Percentiles rank a stretch among this genome's conserved stretches.
phyloP scores from a whole-genome alignment of 106 monocot genomes.

The Gastrodia elata region DNA sequence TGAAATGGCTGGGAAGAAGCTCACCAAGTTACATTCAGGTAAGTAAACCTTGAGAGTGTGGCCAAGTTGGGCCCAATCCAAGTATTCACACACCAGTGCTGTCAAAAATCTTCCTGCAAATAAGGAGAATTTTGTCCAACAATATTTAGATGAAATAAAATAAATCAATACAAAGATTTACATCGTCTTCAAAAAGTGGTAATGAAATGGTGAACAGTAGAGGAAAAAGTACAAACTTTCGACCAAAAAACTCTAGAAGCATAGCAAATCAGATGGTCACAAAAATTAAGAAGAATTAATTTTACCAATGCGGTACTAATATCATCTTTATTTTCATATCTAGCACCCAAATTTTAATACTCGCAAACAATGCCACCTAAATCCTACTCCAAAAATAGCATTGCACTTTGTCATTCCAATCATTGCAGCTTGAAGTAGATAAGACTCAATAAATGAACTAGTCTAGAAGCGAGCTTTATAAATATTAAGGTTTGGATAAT shows the following conservation, averaged over 20 bases:
- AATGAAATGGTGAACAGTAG: no score
- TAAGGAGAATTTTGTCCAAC: not conserved
- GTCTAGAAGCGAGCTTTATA: no score
- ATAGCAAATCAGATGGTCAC: not conserved
- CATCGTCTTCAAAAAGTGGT: not conserved
- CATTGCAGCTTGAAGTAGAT: no score
- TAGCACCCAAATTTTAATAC: no score
- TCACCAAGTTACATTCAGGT: slow-evolving; percentile 97
- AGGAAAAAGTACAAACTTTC: not conserved
- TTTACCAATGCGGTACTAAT: no score
- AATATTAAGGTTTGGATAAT: no score
- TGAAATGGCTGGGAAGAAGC: slow-evolving; percentile 4
- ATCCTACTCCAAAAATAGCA: no score
- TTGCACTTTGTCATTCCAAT: no score
- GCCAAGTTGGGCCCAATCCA: slow-evolving; percentile 88
- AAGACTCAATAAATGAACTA: no score
- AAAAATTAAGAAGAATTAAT: no score
- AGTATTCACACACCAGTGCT: slow-evolving; percentile 76
- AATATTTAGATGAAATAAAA: not conserved
- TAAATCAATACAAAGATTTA: not conserved
- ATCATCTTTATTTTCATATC: no score
- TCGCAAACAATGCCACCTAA: no score
- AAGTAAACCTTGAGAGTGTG: slow-evolving; percentile 92
- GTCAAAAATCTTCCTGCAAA: slow-evolving; percentile 79
- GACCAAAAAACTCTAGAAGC: not conserved